Evolutionary conservation across 1,139 yeast genomes (phyloP).

Genomic region (Suhomyces taliae): DNA sequence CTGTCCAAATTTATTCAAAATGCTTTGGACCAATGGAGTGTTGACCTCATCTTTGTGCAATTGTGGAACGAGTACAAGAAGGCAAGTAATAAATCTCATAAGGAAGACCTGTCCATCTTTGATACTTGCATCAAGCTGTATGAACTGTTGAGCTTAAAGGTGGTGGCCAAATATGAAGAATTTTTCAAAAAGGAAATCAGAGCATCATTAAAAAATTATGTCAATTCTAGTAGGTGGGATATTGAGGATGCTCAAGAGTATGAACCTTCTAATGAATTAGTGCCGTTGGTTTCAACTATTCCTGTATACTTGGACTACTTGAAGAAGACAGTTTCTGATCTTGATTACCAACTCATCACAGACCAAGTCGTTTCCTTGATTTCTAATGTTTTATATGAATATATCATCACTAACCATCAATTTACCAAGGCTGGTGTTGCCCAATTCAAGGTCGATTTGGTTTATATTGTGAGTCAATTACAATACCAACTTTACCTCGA

Average conservation of each 20-base stretch:
- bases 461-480: conserved; percentile 43
- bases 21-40: conserved; percentile 62
- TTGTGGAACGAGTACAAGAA: conserved; percentile 52
- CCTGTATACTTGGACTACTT: conserved; percentile 38
- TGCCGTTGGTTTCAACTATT: conserved; percentile 32
- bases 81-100: conserved; percentile 17
- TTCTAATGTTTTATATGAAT: conserved; percentile 53
- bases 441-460: conserved; percentile 58
- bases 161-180: conserved; percentile 39
- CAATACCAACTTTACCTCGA: conserved; percentile 22
- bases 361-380: conserved; percentile 47
- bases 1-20: conserved; percentile 55
- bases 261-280: conserved; percentile 37
- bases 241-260: conserved; percentile 18
- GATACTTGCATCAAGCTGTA: conserved; percentile 54
- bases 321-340: conserved; percentile 27
- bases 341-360: conserved; percentile 30
- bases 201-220: conserved; percentile 51
- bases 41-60: conserved; percentile 63
- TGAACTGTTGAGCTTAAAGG: conserved; percentile 35
- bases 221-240: conserved; percentile 43
- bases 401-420: conserved; percentile 61
- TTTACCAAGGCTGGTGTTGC: conserved; percentile 57
- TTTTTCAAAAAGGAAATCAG: conserved; percentile 55
- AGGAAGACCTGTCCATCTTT: conserved; percentile 47